phyloP scores from a whole-genome alignment of 1,284 basidiomycete genomes.

The Sporisorium iseilematis-ciliati region DNA sequence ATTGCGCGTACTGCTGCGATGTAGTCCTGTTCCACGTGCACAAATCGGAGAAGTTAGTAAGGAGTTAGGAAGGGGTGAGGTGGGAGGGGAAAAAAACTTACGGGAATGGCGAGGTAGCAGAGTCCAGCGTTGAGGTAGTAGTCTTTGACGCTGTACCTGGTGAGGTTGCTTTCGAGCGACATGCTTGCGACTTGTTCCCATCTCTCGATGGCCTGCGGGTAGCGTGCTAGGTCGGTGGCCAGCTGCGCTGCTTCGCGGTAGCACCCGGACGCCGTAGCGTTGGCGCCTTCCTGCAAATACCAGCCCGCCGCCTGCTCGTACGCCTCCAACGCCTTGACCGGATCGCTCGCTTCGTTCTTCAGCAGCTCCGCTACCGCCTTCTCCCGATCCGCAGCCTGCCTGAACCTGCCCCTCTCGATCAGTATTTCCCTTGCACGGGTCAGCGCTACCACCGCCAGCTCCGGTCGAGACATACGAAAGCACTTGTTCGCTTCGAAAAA shows the following conservation, averaged over 20 bases:
- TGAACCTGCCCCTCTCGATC: constrained; percentile 86
- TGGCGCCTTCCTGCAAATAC: constrained; percentile 96
- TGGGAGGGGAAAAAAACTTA: constrained; percentile 71
- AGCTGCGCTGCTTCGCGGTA: constrained; percentile 96
- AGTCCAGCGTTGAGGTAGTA: constrained; percentile 91
- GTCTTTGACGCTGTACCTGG: constrained; percentile 99
- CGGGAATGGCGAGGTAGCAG: constrained; percentile 89
- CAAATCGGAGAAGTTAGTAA: neutral
- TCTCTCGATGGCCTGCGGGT: constrained; percentile 83
- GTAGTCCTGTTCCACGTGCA: constrained; percentile 49
- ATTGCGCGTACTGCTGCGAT: constrained; percentile 66
- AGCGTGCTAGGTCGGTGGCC: constrained; percentile 89
- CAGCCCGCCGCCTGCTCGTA: constrained; percentile 94
- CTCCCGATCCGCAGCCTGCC: constrained; percentile 96
- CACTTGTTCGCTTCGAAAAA: constrained; percentile 69
- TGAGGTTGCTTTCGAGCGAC: constrained; percentile 84
- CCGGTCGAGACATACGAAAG: constrained; percentile 65
- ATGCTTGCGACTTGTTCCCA: constrained; percentile 92
- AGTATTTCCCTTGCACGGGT: constrained; percentile 86
- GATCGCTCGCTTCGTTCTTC: constrained; percentile 79
- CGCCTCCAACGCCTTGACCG: constrained; percentile 86
- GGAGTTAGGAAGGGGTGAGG: neutral
- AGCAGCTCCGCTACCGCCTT: constrained; percentile 88
- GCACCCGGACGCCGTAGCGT: constrained; percentile 93
- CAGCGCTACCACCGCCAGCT: constrained; percentile 86